A percentile compares a stretch with the other conserved stretches of the same genome.
phyloP scores from a whole-genome alignment of 208 protist species.

The Crithidia fasciculata region DNA sequence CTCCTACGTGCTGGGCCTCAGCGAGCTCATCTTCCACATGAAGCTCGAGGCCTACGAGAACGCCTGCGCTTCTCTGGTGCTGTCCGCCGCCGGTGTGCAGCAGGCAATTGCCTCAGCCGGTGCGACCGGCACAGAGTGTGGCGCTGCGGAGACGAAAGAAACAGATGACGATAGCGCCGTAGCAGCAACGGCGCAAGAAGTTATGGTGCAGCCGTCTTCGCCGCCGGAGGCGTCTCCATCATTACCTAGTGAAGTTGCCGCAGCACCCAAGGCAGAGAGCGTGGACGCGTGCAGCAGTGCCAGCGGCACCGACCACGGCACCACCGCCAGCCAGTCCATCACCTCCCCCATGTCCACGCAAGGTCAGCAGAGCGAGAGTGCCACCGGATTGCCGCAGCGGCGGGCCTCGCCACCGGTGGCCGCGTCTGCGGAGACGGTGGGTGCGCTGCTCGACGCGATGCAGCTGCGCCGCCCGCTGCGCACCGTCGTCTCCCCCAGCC shows the following conservation, averaged over 20 bases:
- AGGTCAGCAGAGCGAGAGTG: background rate
- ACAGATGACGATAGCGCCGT: background rate
- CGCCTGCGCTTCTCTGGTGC: slow-evolving; percentile 35
- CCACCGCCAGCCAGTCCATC: slow-evolving; percentile 4
- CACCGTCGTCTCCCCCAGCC: slow-evolving; percentile 17
- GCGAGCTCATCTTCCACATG: slow-evolving; percentile 54
- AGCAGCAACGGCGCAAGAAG: background rate
- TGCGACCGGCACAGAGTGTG: background rate
- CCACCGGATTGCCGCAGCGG: background rate
- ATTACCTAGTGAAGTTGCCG: background rate
- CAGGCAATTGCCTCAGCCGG: background rate
- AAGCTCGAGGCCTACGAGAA: slow-evolving; percentile 69
- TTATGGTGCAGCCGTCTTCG: background rate
- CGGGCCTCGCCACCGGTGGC: background rate
- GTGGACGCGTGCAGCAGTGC: background rate
- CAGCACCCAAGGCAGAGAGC: background rate
- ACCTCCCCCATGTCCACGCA: background rate
- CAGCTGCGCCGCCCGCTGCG: slow-evolving; percentile 38
- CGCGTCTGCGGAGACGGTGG: slow-evolving; percentile 9
- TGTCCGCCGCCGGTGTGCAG: slow-evolving; percentile 6
- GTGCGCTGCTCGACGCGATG: slow-evolving; percentile 34
- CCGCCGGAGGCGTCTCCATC: background rate
- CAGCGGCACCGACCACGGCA: slow-evolving; percentile 7
- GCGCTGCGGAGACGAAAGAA: background rate
- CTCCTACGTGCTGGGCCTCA: slow-evolving; percentile 41